Percentiles rank a stretch among this genome's conserved stretches.
These are phyloP conservation scores for Neospora caninum DNA, from an alignment of 169 alveolate genomes.

Conservation along the genomic window DNA sequence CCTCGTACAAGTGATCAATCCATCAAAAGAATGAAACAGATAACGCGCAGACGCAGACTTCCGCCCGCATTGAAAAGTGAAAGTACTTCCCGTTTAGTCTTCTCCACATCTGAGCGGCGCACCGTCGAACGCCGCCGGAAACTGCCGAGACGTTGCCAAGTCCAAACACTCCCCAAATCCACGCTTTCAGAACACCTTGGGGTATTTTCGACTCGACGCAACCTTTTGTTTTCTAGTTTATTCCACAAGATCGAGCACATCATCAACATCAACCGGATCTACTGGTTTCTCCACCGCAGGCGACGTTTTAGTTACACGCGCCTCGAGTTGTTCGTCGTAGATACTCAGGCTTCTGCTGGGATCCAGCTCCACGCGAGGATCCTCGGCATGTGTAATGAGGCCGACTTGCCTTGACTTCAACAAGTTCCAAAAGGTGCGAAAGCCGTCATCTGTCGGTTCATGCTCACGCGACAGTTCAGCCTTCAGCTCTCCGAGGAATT, in stretches of 20 bases:
- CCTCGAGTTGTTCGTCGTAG: not conserved
- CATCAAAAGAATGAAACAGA: no score
- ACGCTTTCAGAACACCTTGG: no score
- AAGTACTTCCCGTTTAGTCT: no score
- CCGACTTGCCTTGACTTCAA: not conserved
- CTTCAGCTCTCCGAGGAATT: constrained; percentile 28
- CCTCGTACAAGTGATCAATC: no score
- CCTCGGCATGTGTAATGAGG: constrained; percentile 43
- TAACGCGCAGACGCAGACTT: no score
- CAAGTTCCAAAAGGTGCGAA: not conserved
- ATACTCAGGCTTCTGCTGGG: not conserved
- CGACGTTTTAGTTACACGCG: not conserved
- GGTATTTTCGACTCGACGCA: no score
- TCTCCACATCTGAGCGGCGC: no score
- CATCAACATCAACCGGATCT: not conserved
- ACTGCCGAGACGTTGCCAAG: no score
- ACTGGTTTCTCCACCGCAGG: not conserved
- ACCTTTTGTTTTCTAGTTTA: not conserved
- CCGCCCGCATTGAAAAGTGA: no score
- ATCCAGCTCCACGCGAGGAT: constrained; percentile 36
- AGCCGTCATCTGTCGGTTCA: not conserved
- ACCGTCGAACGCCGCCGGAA: no score
- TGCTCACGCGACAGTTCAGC: not conserved
- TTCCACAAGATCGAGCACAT: constrained; percentile 3
- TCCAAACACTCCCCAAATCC: no score